These are phyloP conservation scores for Alternaria conjuncta DNA, from an alignment of 2,329 filamentous ascomycete genomes.

Conservation along the genomic window DNA sequence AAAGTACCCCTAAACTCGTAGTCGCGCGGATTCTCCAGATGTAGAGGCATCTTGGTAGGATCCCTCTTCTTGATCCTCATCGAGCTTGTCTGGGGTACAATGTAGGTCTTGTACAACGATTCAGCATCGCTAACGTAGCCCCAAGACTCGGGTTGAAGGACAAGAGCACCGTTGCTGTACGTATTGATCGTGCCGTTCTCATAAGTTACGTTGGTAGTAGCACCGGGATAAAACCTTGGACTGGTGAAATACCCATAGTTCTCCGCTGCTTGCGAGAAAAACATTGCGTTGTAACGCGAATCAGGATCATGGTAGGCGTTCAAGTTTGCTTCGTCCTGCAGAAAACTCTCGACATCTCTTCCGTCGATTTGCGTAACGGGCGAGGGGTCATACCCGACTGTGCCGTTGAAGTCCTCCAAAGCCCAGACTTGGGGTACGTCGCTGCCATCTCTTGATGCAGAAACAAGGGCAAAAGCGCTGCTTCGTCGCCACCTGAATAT, in stretches of 20 bases:
- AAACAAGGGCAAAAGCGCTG: constrained; percentile 37
- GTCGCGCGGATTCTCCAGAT: constrained; percentile 40
- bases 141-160: constrained; percentile 36
- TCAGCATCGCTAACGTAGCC: constrained; percentile 42
- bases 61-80: constrained; percentile 32
- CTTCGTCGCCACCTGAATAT: constrained; percentile 45
- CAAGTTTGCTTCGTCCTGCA: constrained; percentile 40
- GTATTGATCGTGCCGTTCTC: constrained; percentile 44
- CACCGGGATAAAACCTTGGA: constrained; percentile 42
- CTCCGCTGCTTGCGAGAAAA: constrained; percentile 44
- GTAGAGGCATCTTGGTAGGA: constrained; percentile 30
- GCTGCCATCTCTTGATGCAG: constrained; percentile 39
- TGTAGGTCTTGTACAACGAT: constrained; percentile 50
- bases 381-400: constrained; percentile 37
- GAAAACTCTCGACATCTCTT: constrained; percentile 41
- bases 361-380: constrained; percentile 49
- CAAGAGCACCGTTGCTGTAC: constrained; percentile 40
- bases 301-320: constrained; percentile 51
- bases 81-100: constrained; percentile 19
- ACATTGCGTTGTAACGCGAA: constrained; percentile 49
- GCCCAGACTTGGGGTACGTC: constrained; percentile 41
- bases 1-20: constrained; percentile 31
- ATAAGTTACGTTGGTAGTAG: constrained; percentile 39
- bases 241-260: constrained; percentile 40
- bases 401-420: constrained; percentile 40